Evolutionary conservation across 768 basidiomycete species (phyloP), one percentile per base, ranked within the genome.

Genomic region (Leucosporidium creatinivorum): DNA sequence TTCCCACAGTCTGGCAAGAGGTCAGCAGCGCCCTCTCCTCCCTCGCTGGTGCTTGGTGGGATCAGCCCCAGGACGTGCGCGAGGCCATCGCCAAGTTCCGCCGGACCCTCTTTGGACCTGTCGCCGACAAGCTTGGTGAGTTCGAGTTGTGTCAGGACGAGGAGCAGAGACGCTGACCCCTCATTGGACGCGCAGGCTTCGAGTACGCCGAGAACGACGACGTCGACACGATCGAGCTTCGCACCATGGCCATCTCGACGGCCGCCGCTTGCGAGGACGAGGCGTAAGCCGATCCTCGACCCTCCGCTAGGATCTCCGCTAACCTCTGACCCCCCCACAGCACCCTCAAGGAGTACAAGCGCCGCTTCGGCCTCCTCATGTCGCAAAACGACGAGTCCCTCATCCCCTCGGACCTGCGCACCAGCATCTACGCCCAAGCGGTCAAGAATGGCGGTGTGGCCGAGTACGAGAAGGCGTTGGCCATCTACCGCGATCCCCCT

Each of bases 31-130:
- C 82, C 60, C 77, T 97, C 61, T 72, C 75, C 33, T 77, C 80
- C 36, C 78, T 96, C 39, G 76, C 80, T 17, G 83, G 81, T 12
- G 84, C 85, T 3, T 96, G 91, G 89, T 96, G 90, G 88, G 92
- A 94, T 77, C 80, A 91, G 72, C 74, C 80, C 79, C 33, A 81
- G 79, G 31, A 80, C 82, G 71, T 81, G 80, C 44, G 82, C 58
- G 81, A 88, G 67, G 82, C 79, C 23, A 56, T 74, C 69, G 72
- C 76, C 65, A 68, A 73, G 59, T 69, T 78, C 68, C 77, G 79
- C 21, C 70, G 76, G 23, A 21, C 17, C 25, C 73, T 82, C 44
- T 78, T 89, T 78, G 81, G 80, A 58, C 94, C 94, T 3, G 77
- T 96, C 61, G 88, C 91, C 47, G 80, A 88, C 49, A 83, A 81